Base-by-base conservation (phyloP, 768 basidiomycete genomes). In the Boletus bicolor region DNA sequence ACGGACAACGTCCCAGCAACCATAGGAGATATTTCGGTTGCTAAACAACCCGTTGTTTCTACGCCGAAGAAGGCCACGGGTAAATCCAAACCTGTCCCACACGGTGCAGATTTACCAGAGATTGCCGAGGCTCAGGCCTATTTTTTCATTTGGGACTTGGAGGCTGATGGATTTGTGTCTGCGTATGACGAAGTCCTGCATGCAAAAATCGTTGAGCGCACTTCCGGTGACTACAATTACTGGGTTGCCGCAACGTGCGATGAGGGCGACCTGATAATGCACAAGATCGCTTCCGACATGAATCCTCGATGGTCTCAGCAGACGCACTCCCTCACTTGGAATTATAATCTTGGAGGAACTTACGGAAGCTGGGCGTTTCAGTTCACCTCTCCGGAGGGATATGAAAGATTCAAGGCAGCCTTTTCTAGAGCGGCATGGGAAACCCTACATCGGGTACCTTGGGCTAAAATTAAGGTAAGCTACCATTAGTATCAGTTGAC, bases 271-370 rank as follows among this genome's bases (percentile, higher is more conserved):
- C 35, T 79, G 30, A 75, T 91, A 44, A 80, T 79, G 26, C 91
- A 93, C 72, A 75, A 74, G 59, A 78, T 93, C 49, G 70, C 76
- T 21, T 75, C 82, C 5, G 80, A 87, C 38, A 86, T 90, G 83
- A 92, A 89, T 62, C 84, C 85, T 63, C 79, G 80, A 36, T 87
- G 82, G 79, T 80, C 86, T 7, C 70, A 71, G 34, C 81, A 79
- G 54, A 79, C 84, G 68, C 68, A 71, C 45, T 89, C 94, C 4
- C 79, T 98, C 64, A 95, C 94, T 32, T 98, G 97, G 91, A 96
- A 94, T 61, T 79, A 92, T 68, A 67, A 80, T 41, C 76, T 77
- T 39, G 78, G 78, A n/a, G 78, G 78, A 30, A 72, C 72, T 24
- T 80, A 83, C 59, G 82, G 78, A 62, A 90, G 92, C 52, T 98